These are phyloP conservation scores for Colletotrichum acutatum DNA, from an alignment of 2,329 filamentous ascomycete genomes.

Conservation along the genomic window DNA sequence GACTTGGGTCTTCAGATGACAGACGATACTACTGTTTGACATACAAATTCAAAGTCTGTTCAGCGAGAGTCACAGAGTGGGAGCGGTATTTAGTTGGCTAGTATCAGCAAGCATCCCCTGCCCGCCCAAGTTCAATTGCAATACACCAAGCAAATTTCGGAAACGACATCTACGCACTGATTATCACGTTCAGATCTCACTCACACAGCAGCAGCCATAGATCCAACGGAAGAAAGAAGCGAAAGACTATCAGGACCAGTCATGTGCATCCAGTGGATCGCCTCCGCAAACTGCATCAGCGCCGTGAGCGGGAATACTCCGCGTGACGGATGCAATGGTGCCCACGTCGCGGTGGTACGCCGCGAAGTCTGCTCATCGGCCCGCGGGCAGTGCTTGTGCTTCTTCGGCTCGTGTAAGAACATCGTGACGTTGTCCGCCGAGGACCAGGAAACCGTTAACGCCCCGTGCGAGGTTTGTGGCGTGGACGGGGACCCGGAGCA, in stretches of 20 bases:
- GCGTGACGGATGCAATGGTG: constrained; percentile 9
- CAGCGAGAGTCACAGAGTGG: background rate
- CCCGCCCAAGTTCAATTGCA: background rate
- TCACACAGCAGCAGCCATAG: background rate
- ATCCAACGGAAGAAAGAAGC: background rate
- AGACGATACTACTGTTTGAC: background rate
- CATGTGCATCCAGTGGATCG: constrained; percentile 33
- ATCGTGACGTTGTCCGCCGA: constrained; percentile 1
- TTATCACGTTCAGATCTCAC: too few relatives aligned
- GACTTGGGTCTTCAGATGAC: background rate
- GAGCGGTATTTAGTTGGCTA: background rate
- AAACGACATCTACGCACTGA: background rate
- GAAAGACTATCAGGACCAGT: background rate
- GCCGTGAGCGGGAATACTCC: background rate
- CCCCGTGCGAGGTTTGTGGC: constrained; percentile 18
- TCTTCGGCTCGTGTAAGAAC: constrained; percentile 27
- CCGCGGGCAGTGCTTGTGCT: constrained; percentile 11
- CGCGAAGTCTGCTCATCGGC: constrained; percentile 13
- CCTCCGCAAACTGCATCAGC: constrained; percentile 17
- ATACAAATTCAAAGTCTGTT: background rate
- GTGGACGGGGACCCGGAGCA: constrained; percentile 18
- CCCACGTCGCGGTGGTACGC: constrained; percentile 18
- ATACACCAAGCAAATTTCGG: background rate
- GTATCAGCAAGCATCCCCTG: background rate
- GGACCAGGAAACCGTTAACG: constrained; percentile 1